Base-by-base conservation (phyloP, 805 yeast genomes). In the Metschnikowia anglica region DNA sequence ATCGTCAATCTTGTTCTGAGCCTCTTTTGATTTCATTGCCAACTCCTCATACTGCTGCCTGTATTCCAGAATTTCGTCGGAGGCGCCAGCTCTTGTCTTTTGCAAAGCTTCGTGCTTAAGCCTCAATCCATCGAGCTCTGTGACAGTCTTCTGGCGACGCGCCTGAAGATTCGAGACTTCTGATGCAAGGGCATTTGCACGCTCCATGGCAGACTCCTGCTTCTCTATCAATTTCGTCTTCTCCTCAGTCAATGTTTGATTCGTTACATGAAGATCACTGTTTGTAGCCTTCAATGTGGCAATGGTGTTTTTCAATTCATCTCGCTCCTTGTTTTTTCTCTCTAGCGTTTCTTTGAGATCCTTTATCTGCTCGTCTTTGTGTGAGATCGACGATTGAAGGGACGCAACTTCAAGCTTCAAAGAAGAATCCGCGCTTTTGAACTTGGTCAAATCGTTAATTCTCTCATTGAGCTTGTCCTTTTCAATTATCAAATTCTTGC, bases 41-140 rank as follows among this genome's bases (percentile, higher is more conserved):
- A 85, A 60, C 54, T 88, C 96, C 39, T 87, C 91, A 46, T 81
- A 77, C 58, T 86, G 88, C 49, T 79, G 82, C 53, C 76, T 82
- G 46, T 79, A 56, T 5, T 63, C 44, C 47, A 61, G 69, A 20
- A 60, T 44, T 43, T 77, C 83, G 17, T 72, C 61, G 45, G 54
- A 69, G 48, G 65, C 68, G 41, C 44, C 63, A 44, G 59, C 56
- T 41, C 59, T 60, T 12, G 72, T 74, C 25, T 54, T 59, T 18
- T 58, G 40, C 19, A 70, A 48, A 2, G 52, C 30, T 4, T 72
- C 76, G 31, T 60, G 52, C 39, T 70, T 72, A 29, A 60, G 64
- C 30, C 63, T 67, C 17, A 70, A 43, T 27, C 64, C 70, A 23
- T 72, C 77, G 10, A 70, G 56, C 24, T 69, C 70, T 24, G 65